Conservation (phyloP, 75 land plant genomes). For the Ceratopteris richardii region DNA sequence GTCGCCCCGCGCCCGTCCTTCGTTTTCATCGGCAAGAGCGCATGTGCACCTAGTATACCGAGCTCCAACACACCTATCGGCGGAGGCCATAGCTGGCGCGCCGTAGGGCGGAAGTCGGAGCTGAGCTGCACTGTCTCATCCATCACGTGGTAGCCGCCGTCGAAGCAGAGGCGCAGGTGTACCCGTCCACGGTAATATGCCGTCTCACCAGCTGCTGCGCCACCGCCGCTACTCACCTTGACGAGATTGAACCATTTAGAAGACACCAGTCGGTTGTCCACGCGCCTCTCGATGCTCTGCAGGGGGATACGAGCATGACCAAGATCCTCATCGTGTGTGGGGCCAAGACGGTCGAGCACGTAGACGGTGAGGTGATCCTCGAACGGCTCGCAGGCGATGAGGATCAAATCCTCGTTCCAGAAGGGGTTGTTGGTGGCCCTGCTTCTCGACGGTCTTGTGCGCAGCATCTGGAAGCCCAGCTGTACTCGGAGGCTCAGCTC, state of each 20-base stretch:
- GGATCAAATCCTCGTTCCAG: conserved; percentile 36
- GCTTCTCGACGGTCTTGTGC: conserved; percentile 21
- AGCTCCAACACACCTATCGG: conserved; percentile 35
- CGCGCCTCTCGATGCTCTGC: conserved; percentile 50
- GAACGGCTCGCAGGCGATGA: conserved; percentile 9
- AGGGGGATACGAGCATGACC: conserved; percentile 37
- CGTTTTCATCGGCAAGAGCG: conserved; percentile 34
- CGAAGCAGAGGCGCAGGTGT: conserved; percentile 25
- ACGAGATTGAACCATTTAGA: conserved; percentile 43
- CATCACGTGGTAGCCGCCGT: conserved; percentile 46
- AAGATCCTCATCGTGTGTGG: conserved; percentile 43
- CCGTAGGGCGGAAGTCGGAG: conserved; percentile 36
- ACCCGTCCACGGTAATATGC: not conserved
- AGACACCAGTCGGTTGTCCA: conserved; percentile 52
- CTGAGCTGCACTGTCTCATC: conserved; percentile 38
- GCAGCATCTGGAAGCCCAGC: conserved; percentile 47
- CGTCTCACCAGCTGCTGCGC: no score
- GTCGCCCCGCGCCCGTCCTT: conserved; percentile 32
- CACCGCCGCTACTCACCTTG: not conserved
- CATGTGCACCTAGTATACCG: conserved; percentile 29
- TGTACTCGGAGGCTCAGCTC: conserved; percentile 40
- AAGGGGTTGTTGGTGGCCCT: conserved; percentile 41
- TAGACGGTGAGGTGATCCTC: conserved; percentile 12
- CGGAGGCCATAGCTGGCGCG: conserved; percentile 30
- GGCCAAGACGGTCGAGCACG: conserved; percentile 6